Base-by-base conservation (phyloP, 768 basidiomycete genomes). In the Boletus tylopilopsis region DNA sequence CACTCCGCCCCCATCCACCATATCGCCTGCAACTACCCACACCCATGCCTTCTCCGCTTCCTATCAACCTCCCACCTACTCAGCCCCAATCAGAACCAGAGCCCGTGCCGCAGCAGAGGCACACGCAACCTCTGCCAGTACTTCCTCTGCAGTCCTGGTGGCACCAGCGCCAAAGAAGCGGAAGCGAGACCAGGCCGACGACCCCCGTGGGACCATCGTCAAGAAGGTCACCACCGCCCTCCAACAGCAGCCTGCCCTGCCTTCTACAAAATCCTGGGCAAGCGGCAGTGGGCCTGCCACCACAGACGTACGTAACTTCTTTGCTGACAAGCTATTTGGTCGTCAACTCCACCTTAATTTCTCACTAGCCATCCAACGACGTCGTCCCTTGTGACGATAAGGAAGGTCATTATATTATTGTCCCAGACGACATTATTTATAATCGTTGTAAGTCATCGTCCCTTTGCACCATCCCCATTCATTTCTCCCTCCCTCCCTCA, bases 331-430 rank as follows among this genome's bases (percentile, higher is more conserved):
- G 43, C 49, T 35, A 25, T 36, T 35, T 33, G 45, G 55, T 58
- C 56, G 56, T 62, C 51, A 66, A 58, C 59, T 62, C 54, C 62
- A 57, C 56, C 55, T 57, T 60, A 55, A 63, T 50, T 56, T 47
- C 18, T 39, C 64, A 61, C 53, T 68, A 85, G 83, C 74, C 80
- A 55, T 78, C 84, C 56, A 89, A 85, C 64, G 80, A 74, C 16
- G 71, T 80, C 53, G 76, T 82, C 42, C 73, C 89, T 47, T 96
- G 92, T 73, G 94, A 96, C 68, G 96, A 99, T 75, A 90, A 95
- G 71, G 96, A 99, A 66, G 96, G 96, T 13, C 96, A 99, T 73
- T 99, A 94, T 70, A 94, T 98, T 63, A 90, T 98, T 66, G 83
- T 85, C 51, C 82, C 87, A 44, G 90, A 92, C 69, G 94, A 94